phyloP scores from a whole-genome alignment of 2,329 filamentous ascomycete genomes.

The Ophiognomonia clavigignenti-juglandacearum region DNA sequence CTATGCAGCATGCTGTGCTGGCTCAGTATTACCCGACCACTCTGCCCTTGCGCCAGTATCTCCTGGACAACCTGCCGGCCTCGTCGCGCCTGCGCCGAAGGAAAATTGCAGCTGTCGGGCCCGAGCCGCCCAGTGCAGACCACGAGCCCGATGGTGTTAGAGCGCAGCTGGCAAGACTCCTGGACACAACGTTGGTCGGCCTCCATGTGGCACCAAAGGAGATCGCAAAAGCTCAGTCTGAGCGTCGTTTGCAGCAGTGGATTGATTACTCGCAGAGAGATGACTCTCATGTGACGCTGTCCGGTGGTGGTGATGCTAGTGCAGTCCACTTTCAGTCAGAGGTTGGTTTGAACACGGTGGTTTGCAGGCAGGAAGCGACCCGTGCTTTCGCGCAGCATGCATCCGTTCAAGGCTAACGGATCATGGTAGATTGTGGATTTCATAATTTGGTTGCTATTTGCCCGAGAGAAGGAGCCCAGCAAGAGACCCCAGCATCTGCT shows the following conservation, averaged over 20 bases:
- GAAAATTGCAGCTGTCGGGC: conserved; percentile 47
- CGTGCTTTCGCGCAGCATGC: not conserved
- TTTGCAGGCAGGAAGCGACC: not conserved
- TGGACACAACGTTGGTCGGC: conserved; percentile 69
- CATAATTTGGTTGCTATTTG: conserved; percentile 73
- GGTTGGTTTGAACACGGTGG: conserved; percentile 37
- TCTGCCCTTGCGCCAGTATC: conserved; percentile 64
- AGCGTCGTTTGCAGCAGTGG: conserved; percentile 51
- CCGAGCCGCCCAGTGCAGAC: not conserved
- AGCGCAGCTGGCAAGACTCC: conserved; percentile 47
- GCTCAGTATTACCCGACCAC: conserved; percentile 63
- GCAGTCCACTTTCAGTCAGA: conserved; percentile 57
- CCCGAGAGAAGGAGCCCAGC: conserved; percentile 39
- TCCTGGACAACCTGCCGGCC: conserved; percentile 60
- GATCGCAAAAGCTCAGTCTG: conserved; percentile 15
- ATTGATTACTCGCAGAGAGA: conserved; percentile 58
- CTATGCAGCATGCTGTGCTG: conserved; percentile 57
- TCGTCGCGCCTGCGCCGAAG: conserved; percentile 59
- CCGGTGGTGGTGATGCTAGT: conserved; percentile 38
- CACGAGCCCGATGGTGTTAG: conserved; percentile 18
- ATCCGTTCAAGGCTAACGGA: conserved; percentile 4
- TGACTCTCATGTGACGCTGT: conserved; percentile 50
- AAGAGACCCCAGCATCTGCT: conserved; percentile 68
- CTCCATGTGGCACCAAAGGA: conserved; percentile 27
- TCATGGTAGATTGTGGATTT: conserved; percentile 67